phyloP scores from a whole-genome alignment of 352 stramenopile genomes.

The Phytophthora ohioensis region DNA sequence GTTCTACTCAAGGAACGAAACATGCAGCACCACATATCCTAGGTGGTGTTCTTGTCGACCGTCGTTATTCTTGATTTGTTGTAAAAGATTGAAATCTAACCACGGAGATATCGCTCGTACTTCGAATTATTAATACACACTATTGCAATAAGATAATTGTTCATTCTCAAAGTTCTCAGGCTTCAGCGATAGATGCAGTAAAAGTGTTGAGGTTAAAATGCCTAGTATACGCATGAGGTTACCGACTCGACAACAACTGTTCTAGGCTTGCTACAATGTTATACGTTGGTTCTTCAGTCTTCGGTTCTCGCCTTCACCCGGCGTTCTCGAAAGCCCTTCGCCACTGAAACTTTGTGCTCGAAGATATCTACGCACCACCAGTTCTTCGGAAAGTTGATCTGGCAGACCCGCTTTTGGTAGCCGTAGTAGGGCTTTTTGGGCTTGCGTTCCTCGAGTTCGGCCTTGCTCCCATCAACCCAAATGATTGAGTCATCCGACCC shows the following conservation, averaged over 20 bases:
- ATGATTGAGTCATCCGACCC: slow-evolving; percentile 4
- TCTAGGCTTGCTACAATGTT: not conserved
- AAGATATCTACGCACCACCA: slow-evolving; percentile 29
- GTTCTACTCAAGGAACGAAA: too few species aligned
- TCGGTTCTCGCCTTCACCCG: too few species aligned
- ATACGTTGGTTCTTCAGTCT: too few species aligned
- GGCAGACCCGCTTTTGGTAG: slow-evolving; percentile 9
- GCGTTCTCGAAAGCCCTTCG: not conserved
- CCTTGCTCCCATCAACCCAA: slow-evolving; percentile 12
- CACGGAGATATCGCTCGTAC: too few species aligned
- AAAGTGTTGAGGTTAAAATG: not conserved
- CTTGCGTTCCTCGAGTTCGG: slow-evolving; percentile 5
- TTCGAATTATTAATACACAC: too few species aligned
- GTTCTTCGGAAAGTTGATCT: slow-evolving; percentile 9
- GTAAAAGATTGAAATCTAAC: too few species aligned
- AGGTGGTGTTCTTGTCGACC: too few species aligned
- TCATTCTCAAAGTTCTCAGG: not conserved
- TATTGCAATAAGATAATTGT: too few species aligned
- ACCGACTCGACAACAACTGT: not conserved
- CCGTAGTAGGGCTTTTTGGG: slow-evolving; percentile 4
- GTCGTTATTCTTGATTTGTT: too few species aligned
- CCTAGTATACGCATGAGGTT: not conserved
- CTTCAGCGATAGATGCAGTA: too few species aligned
- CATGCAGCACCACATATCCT: too few species aligned
- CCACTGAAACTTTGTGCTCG: not conserved